Base-by-base conservation (phyloP, 2,329 filamentous ascomycete species). In the Phialemoniopsis sp. region DNA sequence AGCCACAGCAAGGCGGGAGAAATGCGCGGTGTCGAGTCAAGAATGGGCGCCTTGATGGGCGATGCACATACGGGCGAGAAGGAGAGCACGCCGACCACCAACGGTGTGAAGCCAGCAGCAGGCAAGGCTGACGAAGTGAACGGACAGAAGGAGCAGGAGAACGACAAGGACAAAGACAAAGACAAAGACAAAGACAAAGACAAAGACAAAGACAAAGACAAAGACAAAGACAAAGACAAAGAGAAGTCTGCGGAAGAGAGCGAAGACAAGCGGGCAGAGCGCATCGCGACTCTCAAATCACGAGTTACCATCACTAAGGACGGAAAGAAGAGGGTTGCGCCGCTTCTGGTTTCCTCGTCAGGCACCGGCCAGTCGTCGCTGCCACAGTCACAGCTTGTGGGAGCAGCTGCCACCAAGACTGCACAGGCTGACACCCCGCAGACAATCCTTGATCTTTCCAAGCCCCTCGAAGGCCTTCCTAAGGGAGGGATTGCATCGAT, bases 21-120 rank as follows among this genome's bases (percentile, higher is more conserved):
- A 59, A 76, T 91, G 26, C 87, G 85, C 47, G 90, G 86, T 5
- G 90, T 91, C 0, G 88, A 98, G 63, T 93, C 89, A 3, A 80
- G 91, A 48, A 98, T 98, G 93, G 93, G 93, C 12, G 91, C 91
- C n/a, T 66, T 98, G 29, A 98, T 98, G 93, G 91, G 91, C 6
- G 90, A 95, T 55, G 76, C 77, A 14, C 73, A 73, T 38, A 67
- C 74, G 3, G 62, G 75, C 4, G 67, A 72, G 4, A 78, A 79
- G 31, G 67, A 70, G 37, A 59, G 64, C 8, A 60, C 65, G 5
- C 60, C 67, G 38, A 66, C 66, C 18, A 53, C 49, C 2, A 78
- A 77, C 39, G 74, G 73, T 0, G 67, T 58, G 60, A 87, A 73
- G 46, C 46, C 59, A 4, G 47, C 52, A 14, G 54, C 63, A 4